Evolutionary conservation across 495 filamentous ascomycete genomes (phyloP).

Genomic region (Talaromyces proteolyticus): DNA sequence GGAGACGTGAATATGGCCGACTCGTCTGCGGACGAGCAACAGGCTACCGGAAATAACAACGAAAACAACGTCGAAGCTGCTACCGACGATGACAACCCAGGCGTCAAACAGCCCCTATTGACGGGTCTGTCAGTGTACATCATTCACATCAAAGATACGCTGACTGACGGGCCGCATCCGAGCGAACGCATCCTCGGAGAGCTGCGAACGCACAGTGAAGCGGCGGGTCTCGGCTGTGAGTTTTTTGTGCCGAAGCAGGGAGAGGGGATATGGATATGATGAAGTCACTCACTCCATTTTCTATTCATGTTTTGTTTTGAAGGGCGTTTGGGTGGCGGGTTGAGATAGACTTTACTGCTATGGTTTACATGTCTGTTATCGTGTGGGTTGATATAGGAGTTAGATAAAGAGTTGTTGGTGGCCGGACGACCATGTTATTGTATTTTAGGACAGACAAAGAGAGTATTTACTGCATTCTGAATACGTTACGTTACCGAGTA

Average conservation of each 20-base stretch:
- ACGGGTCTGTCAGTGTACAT: conserved; percentile 59
- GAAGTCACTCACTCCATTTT: not conserved
- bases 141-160: conserved; percentile 77
- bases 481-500: no score
- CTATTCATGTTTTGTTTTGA: not conserved
- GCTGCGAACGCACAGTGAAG: conserved; percentile 53
- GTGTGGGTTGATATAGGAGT: no score
- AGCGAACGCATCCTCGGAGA: conserved; percentile 63
- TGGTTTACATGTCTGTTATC: no score
- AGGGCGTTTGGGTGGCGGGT: no score
- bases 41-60: not conserved
- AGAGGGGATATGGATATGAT: conserved; percentile 31
- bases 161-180: conserved; percentile 57
- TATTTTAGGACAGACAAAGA: no score
- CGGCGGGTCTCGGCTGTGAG: conserved; percentile 64
- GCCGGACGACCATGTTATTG: no score
- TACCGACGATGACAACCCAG: not conserved
- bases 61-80: not conserved
- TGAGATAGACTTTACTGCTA: no score
- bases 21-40: not conserved
- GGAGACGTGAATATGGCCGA: not conserved
- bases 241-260: conserved; percentile 65
- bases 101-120: conserved; percentile 29
- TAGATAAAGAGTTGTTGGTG: no score
- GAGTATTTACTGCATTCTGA: no score